A percentile compares a stretch with the other conserved stretches of the same genome.
phyloP scores from a whole-genome alignment of 306 rosid species.

The Prosopis cineraria region DNA sequence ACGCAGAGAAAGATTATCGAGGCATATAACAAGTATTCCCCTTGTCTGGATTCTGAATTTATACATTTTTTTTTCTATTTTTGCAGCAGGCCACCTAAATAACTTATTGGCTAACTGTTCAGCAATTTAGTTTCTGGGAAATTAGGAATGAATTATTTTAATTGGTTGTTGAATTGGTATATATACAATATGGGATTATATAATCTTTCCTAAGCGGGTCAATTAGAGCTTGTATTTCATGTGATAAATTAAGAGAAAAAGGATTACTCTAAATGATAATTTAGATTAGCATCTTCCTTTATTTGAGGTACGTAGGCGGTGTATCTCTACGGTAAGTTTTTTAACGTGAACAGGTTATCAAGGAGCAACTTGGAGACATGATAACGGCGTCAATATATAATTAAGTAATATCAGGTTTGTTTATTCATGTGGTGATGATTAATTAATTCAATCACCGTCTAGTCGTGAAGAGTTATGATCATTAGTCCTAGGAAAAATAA shows the following conservation, averaged over 20 bases:
- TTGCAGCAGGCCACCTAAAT: slow-evolving; percentile 2
- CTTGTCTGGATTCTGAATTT: background rate
- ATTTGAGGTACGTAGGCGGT: background rate
- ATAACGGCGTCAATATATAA: background rate
- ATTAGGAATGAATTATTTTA: background rate
- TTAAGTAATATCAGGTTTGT: background rate
- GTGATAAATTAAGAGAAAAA: too few relatives aligned
- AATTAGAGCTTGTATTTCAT: background rate
- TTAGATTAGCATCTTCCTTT: too few relatives aligned
- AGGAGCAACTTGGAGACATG: background rate
- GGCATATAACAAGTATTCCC: slow-evolving; percentile 9
- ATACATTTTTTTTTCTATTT: background rate
- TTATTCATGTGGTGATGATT: background rate
- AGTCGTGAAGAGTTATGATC: background rate
- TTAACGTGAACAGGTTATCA: background rate
- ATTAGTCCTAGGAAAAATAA: background rate
- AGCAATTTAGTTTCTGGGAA: background rate
- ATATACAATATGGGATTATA: slow-evolving; percentile 40
- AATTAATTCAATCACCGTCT: background rate
- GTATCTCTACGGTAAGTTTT: background rate
- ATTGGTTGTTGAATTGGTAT: slow-evolving; percentile 6
- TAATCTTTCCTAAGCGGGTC: slow-evolving; percentile 20
- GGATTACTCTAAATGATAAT: too few relatives aligned
- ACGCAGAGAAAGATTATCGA: slow-evolving; percentile 23
- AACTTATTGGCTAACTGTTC: background rate